Evolutionary conservation across 306 rosid genomes (phyloP), one percentile per base, ranked within the genome.

Genomic region (Dalbergia cultrata): DNA sequence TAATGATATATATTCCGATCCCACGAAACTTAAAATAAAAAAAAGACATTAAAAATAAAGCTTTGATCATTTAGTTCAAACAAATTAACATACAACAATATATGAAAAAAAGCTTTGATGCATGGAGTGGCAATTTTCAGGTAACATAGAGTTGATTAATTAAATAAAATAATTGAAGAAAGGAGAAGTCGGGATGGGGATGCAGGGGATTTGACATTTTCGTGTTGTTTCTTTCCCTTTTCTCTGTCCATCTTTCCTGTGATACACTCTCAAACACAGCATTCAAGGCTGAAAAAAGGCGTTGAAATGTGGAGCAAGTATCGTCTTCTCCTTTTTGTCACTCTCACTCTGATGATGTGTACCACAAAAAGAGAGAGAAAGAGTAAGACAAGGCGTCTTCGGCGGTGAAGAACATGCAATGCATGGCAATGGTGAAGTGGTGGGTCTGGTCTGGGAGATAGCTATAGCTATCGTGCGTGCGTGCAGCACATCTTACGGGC

Each of bases 251-350:
- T 66, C 33, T 63, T 74, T 70, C 13, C 66, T 75, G 50, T 8
- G 31, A 57, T 12, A 1, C 3, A 26, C 3, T 26, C 31, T 26
- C 31, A 26, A 26, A 81, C 90, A 88, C 94, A 87, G 82, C 70
- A 76, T 81, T 90, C 89, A 77, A 90, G 84, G 66, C 39, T 22
- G 62, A 49, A 8, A 57, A 72, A 86, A 78, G 16, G 87, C 91
- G 82, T 91, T 79, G 91, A 89, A 91, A 89, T 80, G 81, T 87
- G 93, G 75, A 90, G 88, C 94, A 54, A 83, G 91, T 88, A 68
- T 90, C 90, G 92, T 90, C 94, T 85, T 85, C 92, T 90, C 92
- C 89, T 77, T 88, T 88, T 90, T 90, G 94, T 87, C 94, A 88
- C 77, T 80, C 65, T 22, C 65, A 59, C 39, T 76, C 88, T 10